These are phyloP conservation scores for Candida labiduridarum DNA, from an alignment of 1,139 yeast species.

Conservation along the genomic window DNA sequence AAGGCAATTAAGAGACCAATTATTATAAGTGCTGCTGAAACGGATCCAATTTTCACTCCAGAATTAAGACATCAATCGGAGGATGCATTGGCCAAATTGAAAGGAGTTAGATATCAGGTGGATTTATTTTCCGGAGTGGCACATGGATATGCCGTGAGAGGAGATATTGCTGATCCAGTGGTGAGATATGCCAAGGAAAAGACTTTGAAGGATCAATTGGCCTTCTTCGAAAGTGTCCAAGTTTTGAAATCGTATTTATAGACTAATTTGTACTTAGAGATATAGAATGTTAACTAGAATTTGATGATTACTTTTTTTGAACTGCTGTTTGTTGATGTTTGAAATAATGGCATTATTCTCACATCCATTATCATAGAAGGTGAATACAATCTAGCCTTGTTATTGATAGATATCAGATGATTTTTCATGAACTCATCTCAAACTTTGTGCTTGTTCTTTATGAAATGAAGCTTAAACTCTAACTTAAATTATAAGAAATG, in stretches of 20 bases:
- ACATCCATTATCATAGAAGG: no score
- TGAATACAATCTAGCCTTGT: no score
- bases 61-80: constrained; percentile 67
- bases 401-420: no score
- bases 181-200: constrained; percentile 72
- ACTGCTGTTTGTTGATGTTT: no score
- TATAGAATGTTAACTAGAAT: no score
- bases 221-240: constrained; percentile 21
- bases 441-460: no score
- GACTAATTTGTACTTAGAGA: not conserved
- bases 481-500: no score
- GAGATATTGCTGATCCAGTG: constrained; percentile 58
- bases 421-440: no score
- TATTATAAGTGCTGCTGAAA: constrained; percentile 71
- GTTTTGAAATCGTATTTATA: constrained; percentile 6
- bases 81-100: constrained; percentile 46
- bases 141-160: constrained; percentile 82
- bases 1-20: constrained; percentile 60
- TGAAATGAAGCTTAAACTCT: no score
- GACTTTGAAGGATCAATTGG: constrained; percentile 58
- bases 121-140: constrained; percentile 60
- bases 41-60: constrained; percentile 60
- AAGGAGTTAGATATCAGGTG: constrained; percentile 54
- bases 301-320: no score
- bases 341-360: no score